Percentiles rank a stretch among this genome's conserved stretches.
Conservation (phyloP, 805 yeast genomes). For the Teunomyces cretensis region DNA sequence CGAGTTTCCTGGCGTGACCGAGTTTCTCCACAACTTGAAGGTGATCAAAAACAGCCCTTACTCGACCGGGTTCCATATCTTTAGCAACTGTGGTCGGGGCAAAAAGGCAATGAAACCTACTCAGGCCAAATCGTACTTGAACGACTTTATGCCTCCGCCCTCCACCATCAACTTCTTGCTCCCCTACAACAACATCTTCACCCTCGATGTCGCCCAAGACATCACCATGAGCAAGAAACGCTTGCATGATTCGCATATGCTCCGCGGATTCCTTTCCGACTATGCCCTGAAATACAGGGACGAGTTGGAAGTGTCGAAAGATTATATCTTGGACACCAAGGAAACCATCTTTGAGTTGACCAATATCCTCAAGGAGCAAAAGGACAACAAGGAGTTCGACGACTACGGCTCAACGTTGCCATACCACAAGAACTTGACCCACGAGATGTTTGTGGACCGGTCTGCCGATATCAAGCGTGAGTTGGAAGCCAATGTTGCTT, state of each 20-base stretch:
- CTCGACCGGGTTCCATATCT: constrained; percentile 41
- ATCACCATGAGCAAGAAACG: constrained; percentile 3
- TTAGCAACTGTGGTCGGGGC: constrained; percentile 31
- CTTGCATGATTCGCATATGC: constrained; percentile 10
- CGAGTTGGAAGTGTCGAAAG: constrained; percentile 5
- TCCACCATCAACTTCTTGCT: constrained; percentile 28
- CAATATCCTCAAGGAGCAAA: constrained; percentile 3
- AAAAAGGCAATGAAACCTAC: constrained; percentile 24
- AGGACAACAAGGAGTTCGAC: not conserved
- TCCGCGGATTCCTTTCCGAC: constrained; percentile 5
- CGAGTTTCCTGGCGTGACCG: not conserved
- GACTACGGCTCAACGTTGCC: not conserved
- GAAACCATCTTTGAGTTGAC: constrained; percentile 9
- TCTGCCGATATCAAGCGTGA: constrained; percentile 9
- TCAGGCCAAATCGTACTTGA: constrained; percentile 39
- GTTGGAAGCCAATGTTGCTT: not conserved
- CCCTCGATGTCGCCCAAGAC: constrained; percentile 19
- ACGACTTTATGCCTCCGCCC: constrained; percentile 44
- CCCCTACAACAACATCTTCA: constrained; percentile 16
- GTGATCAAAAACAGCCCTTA: constrained; percentile 4
- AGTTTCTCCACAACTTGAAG: constrained; percentile 6
- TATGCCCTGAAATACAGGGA: not conserved
- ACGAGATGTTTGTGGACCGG: constrained; percentile 24
- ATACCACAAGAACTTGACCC: constrained; percentile 11
- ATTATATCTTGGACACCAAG: constrained; percentile 13